Base-by-base conservation (phyloP, 108 stramenopile genomes). In the Pseudonitzschia multiseries region DNA sequence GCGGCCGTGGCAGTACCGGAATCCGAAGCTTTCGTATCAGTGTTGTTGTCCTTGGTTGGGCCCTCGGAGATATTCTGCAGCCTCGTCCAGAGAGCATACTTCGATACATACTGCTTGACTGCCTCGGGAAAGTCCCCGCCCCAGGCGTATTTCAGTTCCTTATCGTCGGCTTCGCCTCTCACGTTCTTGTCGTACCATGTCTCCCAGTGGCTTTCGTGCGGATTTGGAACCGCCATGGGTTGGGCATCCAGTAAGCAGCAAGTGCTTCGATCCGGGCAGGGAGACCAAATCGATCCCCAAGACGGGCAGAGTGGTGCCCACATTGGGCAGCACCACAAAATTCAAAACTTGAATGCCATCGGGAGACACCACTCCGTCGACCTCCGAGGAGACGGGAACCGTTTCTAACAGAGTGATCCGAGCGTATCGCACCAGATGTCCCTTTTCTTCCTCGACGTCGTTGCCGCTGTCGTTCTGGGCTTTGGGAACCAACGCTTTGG, bases 281-380 rank as follows among this genome's bases (percentile, higher is more conserved):
- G 81, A 82, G 13, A 93, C 93, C n/a, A 93, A 72, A 77, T 93
- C 93, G 1, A 84, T 85, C 15, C 93, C 90, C 69, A 85, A 87
- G 13, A 93, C 90, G 6, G 93, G 93, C 14, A 89, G 68, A 20
- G 68, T 44, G 14, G 86, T 79, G 26, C 75, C 21, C 0, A 75
- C 61, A 27, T 71, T 67, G 10, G 90, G 90, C 65, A 91, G 86
- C 10, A 86, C 57, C 8, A 93, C 89, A 50, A 93, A 84, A 69
- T 93, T 93, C 28, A 93, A 75, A 8, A 93, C 93, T 69, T 93
- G 89, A 26, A 91, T 81, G 60, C 79, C 88, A 59, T 77, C 60
- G 67, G 82, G 60, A 74, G 69, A 29, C 50, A 61, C 40, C 42
- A 63, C 53, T 13, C 29, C 31, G 15, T 64, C 62, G 24, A 24